These are phyloP conservation scores for Termitomyces sp. DNA, from an alignment of 768 basidiomycete genomes.

Conservation along the genomic window DNA sequence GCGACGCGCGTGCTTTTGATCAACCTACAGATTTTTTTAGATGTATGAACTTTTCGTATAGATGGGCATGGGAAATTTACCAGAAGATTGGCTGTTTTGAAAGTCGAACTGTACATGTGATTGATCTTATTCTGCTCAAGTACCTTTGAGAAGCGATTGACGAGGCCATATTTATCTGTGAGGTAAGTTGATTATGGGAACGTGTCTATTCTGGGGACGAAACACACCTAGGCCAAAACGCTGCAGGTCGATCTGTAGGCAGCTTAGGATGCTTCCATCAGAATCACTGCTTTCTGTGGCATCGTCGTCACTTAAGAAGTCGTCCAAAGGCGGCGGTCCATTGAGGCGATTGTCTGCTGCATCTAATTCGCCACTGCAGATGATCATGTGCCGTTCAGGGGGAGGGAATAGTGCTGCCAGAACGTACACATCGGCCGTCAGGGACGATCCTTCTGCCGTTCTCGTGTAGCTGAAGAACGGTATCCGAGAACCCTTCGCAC, in stretches of 20 bases:
- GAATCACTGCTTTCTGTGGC: constrained; percentile 25
- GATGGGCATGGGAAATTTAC: constrained; percentile 32
- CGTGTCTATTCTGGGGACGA: background rate
- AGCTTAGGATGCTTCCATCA: constrained; percentile 45
- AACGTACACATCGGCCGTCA: constrained; percentile 65
- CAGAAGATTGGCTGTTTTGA: constrained; percentile 75
- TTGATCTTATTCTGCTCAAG: constrained; percentile 71
- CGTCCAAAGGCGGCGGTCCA: constrained; percentile 28
- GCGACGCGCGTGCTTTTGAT: constrained; percentile 50
- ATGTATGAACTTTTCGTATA: background rate
- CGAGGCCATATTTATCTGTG: constrained; percentile 72
- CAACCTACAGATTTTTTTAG: constrained; percentile 34
- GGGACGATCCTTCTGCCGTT: constrained; percentile 69
- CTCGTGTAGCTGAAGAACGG: constrained; percentile 80
- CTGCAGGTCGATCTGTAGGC: constrained; percentile 71
- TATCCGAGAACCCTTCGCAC: constrained; percentile 23
- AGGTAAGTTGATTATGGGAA: constrained; percentile 1
- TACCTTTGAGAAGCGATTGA: constrained; percentile 69
- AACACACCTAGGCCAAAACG: constrained; percentile 63
- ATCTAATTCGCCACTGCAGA: constrained; percentile 67
- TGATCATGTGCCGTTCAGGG: constrained; percentile 69
- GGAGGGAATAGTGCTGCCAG: constrained; percentile 68
- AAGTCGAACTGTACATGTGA: constrained; percentile 84
- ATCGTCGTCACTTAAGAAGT: constrained; percentile 23
- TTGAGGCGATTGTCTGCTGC: constrained; percentile 38